These are phyloP conservation scores for Lepraria neglecta DNA, from an alignment of 495 filamentous ascomycete genomes.

Conservation along the genomic window DNA sequence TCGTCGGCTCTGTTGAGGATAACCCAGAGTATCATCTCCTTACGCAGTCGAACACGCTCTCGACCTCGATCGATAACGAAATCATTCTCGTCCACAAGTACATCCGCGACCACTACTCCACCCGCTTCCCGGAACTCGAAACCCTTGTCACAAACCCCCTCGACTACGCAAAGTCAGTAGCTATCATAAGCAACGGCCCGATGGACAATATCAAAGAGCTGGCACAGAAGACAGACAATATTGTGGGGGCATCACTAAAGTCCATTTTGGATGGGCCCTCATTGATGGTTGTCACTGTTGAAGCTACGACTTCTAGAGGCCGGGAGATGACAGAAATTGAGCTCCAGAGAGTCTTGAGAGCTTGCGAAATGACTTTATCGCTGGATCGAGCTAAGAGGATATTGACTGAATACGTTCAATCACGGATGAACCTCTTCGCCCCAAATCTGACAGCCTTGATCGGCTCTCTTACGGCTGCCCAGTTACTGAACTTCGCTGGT, in stretches of 20 bases:
- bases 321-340: constrained; percentile 67
- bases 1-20: constrained; percentile 71
- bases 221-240: constrained; percentile 62
- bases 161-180: constrained; percentile 92
- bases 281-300: constrained; percentile 92
- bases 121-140: constrained; percentile 93
- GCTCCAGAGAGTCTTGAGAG: constrained; percentile 64
- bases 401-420: constrained; percentile 92
- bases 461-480: constrained; percentile 90
- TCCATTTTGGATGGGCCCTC: constrained; percentile 79
- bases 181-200: constrained; percentile 87
- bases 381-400: constrained; percentile 82
- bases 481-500: constrained; percentile 88
- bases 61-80: constrained; percentile 84
- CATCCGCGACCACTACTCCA: constrained; percentile 89
- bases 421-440: constrained; percentile 91
- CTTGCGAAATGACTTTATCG: constrained; percentile 79
- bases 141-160: constrained; percentile 84
- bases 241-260: constrained; percentile 65
- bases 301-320: constrained; percentile 83
- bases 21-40: constrained; percentile 81
- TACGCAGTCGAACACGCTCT: constrained; percentile 75
- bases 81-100: constrained; percentile 92
- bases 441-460: constrained; percentile 91
- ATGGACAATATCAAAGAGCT: constrained; percentile 81